Conservation (phyloP, 768 basidiomycete species). For the Agaricus bisporus region DNA sequence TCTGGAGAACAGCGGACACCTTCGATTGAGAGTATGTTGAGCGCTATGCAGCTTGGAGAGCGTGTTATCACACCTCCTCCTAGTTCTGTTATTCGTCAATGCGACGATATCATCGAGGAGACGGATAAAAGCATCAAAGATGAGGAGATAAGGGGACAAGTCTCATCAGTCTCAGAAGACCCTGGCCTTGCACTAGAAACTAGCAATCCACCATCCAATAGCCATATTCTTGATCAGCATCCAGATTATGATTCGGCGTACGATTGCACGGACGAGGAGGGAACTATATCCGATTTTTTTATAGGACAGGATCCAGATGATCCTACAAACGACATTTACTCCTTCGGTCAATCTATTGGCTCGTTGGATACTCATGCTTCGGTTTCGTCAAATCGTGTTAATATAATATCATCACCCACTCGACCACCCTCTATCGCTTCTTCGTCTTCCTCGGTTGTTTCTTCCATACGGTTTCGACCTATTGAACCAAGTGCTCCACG, state of each 20-base stretch:
- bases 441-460: background rate
- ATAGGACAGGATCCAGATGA: too few species aligned
- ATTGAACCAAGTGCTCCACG: background rate
- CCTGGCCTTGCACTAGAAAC: too few species aligned
- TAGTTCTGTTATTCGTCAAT: background rate
- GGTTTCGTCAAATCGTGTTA: too few species aligned
- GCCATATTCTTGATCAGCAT: background rate
- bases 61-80: background rate
- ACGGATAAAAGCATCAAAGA: background rate
- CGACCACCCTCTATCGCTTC: background rate
- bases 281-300: too few species aligned
- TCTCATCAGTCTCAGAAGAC: background rate
- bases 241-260: conserved; percentile 1
- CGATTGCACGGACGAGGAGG: background rate
- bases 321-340: too few species aligned
- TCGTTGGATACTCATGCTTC: background rate
- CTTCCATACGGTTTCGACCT: background rate
- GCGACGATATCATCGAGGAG: background rate
- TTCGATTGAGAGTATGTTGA: background rate
- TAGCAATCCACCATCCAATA: too few species aligned
- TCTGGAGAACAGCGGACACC: background rate
- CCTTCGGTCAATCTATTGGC: too few species aligned
- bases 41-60: background rate
- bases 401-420: too few species aligned
- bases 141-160: background rate